Evolutionary conservation across 2,329 filamentous ascomycete species (phyloP), one percentile per base, ranked within the genome.

Genomic region (Massarina eburnea): DNA sequence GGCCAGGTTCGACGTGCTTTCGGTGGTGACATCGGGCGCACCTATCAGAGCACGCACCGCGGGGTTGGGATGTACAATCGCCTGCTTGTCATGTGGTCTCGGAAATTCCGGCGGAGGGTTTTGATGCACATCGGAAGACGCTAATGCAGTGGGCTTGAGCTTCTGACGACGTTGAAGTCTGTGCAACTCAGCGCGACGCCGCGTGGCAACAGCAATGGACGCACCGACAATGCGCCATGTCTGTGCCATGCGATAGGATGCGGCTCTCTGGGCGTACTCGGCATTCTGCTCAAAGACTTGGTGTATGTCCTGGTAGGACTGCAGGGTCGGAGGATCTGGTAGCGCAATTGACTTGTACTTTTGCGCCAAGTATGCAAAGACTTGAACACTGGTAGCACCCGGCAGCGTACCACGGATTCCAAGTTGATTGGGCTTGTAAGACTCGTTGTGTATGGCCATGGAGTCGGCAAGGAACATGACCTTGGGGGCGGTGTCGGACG

Each of bases 181-280:
- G 45, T 71, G 66, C 41, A 59, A 37, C 44, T 64, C 63, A 48
- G 66, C 66, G 36, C 71, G 62, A 9, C 66, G 62, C 30, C 58
- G 68, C 21, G 82, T 70, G 47, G 81, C 78, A 46, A 76, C 72
- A 2, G 75, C 59, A 42, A 81, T 70, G 20, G 76, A 73, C 44
- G 74, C 71, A 43, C 76, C 77, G 26, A 83, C 64, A 18, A 84
- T 74, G 43, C 75, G 76, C 81, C 81, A 85, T 17, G 80, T 80
- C 51, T 83, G 78, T 24, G 82, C 78, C 36, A 81, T 67, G 43
- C 76, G 73, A 52, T 77, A 71, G 50, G 77, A 66, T 30, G 75
- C 74, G 26, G 74, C 73, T 45, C 72, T 67, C 49, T 80, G 73
- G 20, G 80, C 80, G 52, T 77, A 73, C 36, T 73, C 68, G 4